Evolutionary conservation across 1,284 basidiomycete species (phyloP), one percentile per base, ranked within the genome.

Genomic region (Schizophyllum amplum): DNA sequence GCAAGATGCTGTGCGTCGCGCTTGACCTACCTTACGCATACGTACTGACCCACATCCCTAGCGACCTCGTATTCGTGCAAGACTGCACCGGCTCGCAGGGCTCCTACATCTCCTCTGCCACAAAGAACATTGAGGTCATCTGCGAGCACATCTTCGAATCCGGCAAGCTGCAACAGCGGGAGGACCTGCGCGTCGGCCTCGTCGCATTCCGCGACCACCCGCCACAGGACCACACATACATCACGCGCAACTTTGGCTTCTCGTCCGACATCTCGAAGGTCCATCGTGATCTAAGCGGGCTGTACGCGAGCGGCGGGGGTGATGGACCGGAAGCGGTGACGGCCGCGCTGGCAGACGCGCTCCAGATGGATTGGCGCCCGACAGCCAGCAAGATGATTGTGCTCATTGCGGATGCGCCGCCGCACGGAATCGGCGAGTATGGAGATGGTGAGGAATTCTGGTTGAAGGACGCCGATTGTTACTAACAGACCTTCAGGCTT

Each of bases 271-370:
- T 98, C 64, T 79, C 82, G 63, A 81, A 89, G 65, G 90, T 98
- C 25, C 92, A 98, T 66, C 84, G 81, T 66, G 83, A 95, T 68
- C 80, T 99, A 58, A 88, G 89, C 51, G 77, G 80, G 22, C 74
- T 95, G 59, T 94, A 96, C 73, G 97, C 97, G 15, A 91, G 90
- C 4, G 96, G 96, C 15, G 94, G 97, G 24, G 96, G 96, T 11
- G 96, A 99, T 76, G 96, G 97, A 0, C 97, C 97, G 0, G 97
- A 99, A 69, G 97, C 95, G 3, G 92, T 98, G 58, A 99, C 97
- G 0, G 94, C 96, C 3, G 96, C 90, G 11, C 76, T 99, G 71
- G 86, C 86, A 6, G 94, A 95, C 63, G 87, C 87, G 15, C 69
- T 94, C 63, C 83, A 84, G 57, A 89, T 98, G 83, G 88, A 94